These are phyloP conservation scores for Ceratobasidium theobromae DNA, from an alignment of 1,284 basidiomycete species.

Conservation along the genomic window DNA sequence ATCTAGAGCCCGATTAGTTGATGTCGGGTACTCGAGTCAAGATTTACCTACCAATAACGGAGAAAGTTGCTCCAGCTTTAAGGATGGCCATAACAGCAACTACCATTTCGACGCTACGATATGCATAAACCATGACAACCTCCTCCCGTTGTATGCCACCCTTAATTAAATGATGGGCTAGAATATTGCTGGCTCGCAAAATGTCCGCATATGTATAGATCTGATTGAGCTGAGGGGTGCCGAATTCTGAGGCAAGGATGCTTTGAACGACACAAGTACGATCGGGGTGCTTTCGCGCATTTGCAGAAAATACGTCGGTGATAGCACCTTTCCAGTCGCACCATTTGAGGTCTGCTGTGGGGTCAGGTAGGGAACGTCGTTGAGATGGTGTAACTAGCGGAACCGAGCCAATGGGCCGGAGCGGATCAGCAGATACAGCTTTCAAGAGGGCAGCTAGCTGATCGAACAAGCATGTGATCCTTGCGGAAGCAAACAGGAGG, in stretches of 20 bases:
- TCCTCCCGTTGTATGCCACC: constrained; percentile 90
- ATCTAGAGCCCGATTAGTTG: constrained; percentile 53
- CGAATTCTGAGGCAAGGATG: constrained; percentile 50
- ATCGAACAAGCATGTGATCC: constrained; percentile 80
- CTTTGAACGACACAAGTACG: constrained; percentile 83
- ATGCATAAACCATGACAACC: constrained; percentile 98
- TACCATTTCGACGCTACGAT: constrained; percentile 94
- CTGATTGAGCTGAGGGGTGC: constrained; percentile 50
- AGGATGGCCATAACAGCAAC: constrained; percentile 97
- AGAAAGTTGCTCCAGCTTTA: constrained; percentile 97
- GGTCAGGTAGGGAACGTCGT: constrained; percentile 74
- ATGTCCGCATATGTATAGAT: constrained; percentile 83
- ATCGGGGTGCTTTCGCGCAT: constrained; percentile 77
- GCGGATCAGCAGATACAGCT: constrained; percentile 66
- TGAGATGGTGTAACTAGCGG: constrained; percentile 79
- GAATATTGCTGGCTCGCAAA: constrained; percentile 81
- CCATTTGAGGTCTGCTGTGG: constrained; percentile 91
- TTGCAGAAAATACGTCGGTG: constrained; percentile 86
- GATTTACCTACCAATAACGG: constrained; percentile 79
- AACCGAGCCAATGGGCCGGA: constrained; percentile 69
- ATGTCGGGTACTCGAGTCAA: constrained; percentile 2
- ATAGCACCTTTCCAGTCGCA: constrained; percentile 96
- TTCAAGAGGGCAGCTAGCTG: constrained; percentile 83
- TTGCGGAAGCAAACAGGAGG: constrained; percentile 80
- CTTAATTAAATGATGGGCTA: constrained; percentile 88